Evolutionary conservation across 2,329 filamentous ascomycete genomes (phyloP).

Genomic region (Calonectria multiphialidica): DNA sequence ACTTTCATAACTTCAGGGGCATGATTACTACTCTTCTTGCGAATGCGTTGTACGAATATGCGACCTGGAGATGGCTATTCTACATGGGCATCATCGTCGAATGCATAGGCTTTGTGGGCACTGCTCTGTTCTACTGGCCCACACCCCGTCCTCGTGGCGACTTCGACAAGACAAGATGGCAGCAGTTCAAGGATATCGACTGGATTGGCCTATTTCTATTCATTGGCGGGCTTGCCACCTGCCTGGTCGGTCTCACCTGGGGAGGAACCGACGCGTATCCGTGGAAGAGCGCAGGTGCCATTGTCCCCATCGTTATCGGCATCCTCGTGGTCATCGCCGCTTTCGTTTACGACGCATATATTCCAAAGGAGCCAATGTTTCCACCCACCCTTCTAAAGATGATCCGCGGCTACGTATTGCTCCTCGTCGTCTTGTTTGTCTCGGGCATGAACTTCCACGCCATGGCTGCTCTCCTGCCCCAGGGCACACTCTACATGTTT

Average conservation of each 20-base stretch:
- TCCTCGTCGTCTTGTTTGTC: conserved; percentile 23
- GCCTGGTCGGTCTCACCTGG: not conserved
- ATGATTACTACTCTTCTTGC: not conserved
- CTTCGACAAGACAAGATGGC: conserved; percentile 27
- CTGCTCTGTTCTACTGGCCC: not conserved
- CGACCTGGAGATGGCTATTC: not conserved
- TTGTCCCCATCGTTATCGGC: not conserved
- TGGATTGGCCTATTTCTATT: conserved; percentile 16
- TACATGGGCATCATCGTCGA: conserved; percentile 1
- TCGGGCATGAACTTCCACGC: conserved; percentile 30
- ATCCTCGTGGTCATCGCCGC: not conserved
- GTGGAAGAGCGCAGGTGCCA: not conserved
- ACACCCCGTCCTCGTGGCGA: conserved; percentile 17
- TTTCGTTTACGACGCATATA: not conserved
- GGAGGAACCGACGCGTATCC: not conserved
- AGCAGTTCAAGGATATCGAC: conserved; percentile 24
- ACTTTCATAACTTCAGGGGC: not conserved
- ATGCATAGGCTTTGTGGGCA: not conserved
- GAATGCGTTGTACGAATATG: not conserved
- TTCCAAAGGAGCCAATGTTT: not conserved
- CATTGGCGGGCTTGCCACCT: not conserved
- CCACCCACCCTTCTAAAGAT: not conserved
- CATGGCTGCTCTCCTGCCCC: conserved; percentile 20
- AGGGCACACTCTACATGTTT: conserved; percentile 31
- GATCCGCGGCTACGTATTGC: not conserved